phyloP scores from a whole-genome alignment of 2,329 filamentous ascomycete genomes.

The Calonectria hongkongensis region DNA sequence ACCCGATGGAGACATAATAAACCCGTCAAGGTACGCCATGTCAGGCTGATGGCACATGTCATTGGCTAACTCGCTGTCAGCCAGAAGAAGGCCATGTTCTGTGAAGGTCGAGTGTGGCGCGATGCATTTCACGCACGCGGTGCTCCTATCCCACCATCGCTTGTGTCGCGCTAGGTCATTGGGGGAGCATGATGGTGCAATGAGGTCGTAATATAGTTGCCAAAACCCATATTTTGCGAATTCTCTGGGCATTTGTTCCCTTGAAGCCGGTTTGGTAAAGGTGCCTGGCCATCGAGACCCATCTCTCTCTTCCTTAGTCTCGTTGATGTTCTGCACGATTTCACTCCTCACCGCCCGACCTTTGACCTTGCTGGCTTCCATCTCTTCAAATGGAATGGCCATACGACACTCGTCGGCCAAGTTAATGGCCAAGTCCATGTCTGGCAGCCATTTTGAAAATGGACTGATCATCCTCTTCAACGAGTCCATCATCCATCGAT shows the following conservation, averaged over 20 bases:
- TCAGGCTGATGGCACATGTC: slow-evolving; percentile 71
- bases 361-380: slow-evolving; percentile 76
- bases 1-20: slow-evolving; percentile 68
- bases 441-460: slow-evolving; percentile 81
- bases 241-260: slow-evolving; percentile 6
- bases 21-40: slow-evolving; percentile 70
- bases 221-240: slow-evolving; percentile 3
- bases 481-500: slow-evolving; percentile 61
- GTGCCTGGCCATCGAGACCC: slow-evolving; percentile 44
- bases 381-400: slow-evolving; percentile 74
- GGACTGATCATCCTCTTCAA: slow-evolving; percentile 78
- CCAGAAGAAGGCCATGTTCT: slow-evolving; percentile 64
- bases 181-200: slow-evolving; percentile 66
- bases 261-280: slow-evolving; percentile 37
- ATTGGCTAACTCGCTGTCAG: slow-evolving; percentile 73
- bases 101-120: slow-evolving; percentile 59
- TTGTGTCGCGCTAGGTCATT: slow-evolving; percentile 64
- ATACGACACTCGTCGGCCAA: slow-evolving; percentile 79
- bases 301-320: slow-evolving; percentile 23
- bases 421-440: slow-evolving; percentile 89
- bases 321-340: slow-evolving; percentile 11
- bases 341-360: slow-evolving; percentile 51
- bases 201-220: slow-evolving; percentile 60
- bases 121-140: slow-evolving; percentile 58
- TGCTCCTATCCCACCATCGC: slow-evolving; percentile 63